Conservation (phyloP, 2,329 filamentous ascomycete species). For the Neurospora sp. region DNA sequence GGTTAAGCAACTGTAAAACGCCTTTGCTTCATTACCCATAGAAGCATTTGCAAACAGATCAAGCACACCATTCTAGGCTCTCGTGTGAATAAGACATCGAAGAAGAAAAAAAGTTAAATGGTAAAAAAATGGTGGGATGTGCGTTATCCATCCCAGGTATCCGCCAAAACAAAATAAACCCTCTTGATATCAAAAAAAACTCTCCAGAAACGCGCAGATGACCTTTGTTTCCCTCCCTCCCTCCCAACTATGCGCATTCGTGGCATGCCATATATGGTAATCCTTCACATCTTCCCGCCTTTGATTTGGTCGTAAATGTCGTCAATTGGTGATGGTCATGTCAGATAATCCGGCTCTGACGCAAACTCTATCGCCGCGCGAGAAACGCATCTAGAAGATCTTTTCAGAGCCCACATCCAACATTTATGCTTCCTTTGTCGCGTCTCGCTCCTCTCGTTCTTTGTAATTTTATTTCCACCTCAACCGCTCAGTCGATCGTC, state of each 20-base stretch:
- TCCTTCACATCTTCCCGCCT: background rate
- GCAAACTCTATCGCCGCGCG: background rate
- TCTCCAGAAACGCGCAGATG: background rate
- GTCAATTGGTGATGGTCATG: background rate
- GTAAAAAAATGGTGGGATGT: background rate
- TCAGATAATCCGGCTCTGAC: background rate
- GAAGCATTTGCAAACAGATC: constrained; percentile 21
- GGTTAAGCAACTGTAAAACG: background rate
- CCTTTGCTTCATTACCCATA: background rate
- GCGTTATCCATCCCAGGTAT: background rate
- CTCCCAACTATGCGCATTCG: background rate
- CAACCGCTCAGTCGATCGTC: constrained; percentile 45
- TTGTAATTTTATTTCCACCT: constrained; percentile 1
- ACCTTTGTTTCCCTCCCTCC: background rate
- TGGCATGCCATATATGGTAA: background rate
- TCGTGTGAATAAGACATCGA: background rate
- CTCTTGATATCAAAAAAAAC: background rate
- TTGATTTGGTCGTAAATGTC: background rate
- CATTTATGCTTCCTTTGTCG: constrained; percentile 5
- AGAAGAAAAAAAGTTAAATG: background rate
- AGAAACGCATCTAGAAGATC: background rate
- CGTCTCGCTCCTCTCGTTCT: background rate
- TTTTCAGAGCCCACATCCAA: background rate
- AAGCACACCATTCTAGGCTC: background rate
- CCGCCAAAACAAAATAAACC: background rate